A percentile compares a stretch with the other conserved stretches of the same genome.
These are phyloP conservation scores for Emericellopsis cladophorae DNA, from an alignment of 2,329 filamentous ascomycete species.

Conservation along the genomic window DNA sequence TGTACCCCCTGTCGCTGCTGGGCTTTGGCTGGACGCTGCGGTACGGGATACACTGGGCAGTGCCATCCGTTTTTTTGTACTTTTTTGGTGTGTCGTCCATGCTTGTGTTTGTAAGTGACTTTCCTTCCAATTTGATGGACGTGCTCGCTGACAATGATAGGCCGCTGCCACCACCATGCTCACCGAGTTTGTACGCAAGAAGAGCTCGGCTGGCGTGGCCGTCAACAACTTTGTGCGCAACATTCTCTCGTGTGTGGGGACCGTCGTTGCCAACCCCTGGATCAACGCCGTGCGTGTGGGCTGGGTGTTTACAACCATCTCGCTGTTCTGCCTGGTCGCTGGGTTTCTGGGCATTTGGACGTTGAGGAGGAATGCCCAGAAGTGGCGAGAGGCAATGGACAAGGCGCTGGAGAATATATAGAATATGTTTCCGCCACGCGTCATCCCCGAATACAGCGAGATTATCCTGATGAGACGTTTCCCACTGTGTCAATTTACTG, in stretches of 20 bases:
- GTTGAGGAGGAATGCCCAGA: conserved; percentile 45
- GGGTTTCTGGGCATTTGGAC: conserved; percentile 46
- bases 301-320: conserved; percentile 54
- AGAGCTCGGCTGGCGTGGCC: conserved; percentile 60
- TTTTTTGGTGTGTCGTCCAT: conserved; percentile 68
- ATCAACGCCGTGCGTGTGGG: conserved; percentile 61
- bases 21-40: conserved; percentile 67
- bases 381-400: conserved; percentile 56
- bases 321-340: conserved; percentile 40
- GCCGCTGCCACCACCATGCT: conserved; percentile 66
- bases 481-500: no score
- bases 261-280: conserved; percentile 56
- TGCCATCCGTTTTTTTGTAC: conserved; percentile 52
- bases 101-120: conserved; percentile 54
- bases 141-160: conserved; percentile 8
- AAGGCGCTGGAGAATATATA: conserved; percentile 7
- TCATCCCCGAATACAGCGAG: no score
- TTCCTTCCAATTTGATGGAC: no score
- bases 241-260: conserved; percentile 62
- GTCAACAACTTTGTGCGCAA: conserved; percentile 75
- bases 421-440: not conserved
- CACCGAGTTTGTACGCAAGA: conserved; percentile 68
- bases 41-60: conserved; percentile 52
- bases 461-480: no score
- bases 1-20: conserved; percentile 60